Percentiles rank a stretch among this genome's conserved stretches.
These are phyloP conservation scores for Microdochium nivale DNA, from an alignment of 2,329 filamentous ascomycete species.

Conservation along the genomic window DNA sequence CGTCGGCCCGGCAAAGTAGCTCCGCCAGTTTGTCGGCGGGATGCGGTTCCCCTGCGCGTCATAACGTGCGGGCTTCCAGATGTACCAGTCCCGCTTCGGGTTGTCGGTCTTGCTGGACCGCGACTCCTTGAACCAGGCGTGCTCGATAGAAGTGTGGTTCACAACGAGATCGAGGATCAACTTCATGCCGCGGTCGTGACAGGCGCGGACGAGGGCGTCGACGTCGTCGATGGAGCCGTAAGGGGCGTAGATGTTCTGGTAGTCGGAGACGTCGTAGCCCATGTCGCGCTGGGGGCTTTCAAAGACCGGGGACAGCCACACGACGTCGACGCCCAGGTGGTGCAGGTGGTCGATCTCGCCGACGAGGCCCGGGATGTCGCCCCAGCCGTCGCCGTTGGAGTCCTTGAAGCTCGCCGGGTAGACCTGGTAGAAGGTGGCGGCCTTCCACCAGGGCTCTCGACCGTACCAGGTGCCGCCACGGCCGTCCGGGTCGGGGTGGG, in stretches of 20 bases:
- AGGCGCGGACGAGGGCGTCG: conserved; percentile 50
- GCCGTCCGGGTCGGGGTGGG: background rate
- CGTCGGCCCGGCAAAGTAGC: conserved; percentile 36
- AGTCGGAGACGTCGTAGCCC: conserved; percentile 67
- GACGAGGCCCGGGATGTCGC: conserved; percentile 57
- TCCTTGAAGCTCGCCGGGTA: conserved; percentile 52
- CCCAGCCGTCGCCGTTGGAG: conserved; percentile 52
- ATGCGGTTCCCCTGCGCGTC: conserved; percentile 41
- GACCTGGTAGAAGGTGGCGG: conserved; percentile 39
- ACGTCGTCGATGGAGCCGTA: conserved; percentile 63
- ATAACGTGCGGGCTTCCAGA: conserved; percentile 52
- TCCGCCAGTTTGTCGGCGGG: conserved; percentile 50
- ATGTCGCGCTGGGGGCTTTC: conserved; percentile 57
- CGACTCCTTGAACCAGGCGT: conserved; percentile 50
- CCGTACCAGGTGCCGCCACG: conserved; percentile 19
- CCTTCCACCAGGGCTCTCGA: conserved; percentile 35
- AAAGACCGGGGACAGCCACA: conserved; percentile 47
- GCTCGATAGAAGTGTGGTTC: conserved; percentile 55
- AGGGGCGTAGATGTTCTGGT: conserved; percentile 54
- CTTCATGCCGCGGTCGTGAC: conserved; percentile 53
- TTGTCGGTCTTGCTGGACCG: conserved; percentile 35
- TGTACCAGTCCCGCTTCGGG: conserved; percentile 53
- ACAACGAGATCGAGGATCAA: conserved; percentile 66
- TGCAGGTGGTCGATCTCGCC: conserved; percentile 57
- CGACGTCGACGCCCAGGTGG: conserved; percentile 51